Base-by-base conservation (phyloP, 768 basidiomycete species). In the Leccinum truebloodii region DNA sequence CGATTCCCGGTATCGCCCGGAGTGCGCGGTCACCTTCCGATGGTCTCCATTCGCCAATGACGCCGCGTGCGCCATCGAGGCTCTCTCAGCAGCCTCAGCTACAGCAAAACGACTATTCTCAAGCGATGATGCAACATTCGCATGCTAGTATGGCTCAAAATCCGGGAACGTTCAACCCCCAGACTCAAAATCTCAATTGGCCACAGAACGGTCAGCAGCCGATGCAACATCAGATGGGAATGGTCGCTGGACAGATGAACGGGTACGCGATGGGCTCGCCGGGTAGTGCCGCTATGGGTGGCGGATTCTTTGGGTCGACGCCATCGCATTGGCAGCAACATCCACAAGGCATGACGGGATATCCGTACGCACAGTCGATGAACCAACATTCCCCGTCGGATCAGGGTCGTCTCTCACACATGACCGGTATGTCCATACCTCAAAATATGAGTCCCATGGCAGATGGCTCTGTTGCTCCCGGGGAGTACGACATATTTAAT, bases 21-120 rank as follows among this genome's bases (percentile, higher is more conserved):
- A 90, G 86, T 65, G 83, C 84, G 54, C 80, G 89, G 58, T 90
- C 90, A 46, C 90, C 90, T n/a, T 85, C 88, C 18, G 89, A 91
- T 61, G 77, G 80, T 37, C 76, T 78, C 3, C 76, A 77, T 57
- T 81, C 80, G 2, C 80, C 79, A 2, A 76, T 77, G 66, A 78
- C 76, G 5, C 77, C 78, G 26, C 74, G 77, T 48, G 69, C 72
- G 5, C 71, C 73, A 2, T 73, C 73, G 37, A 70, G 73, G 35
- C 73, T 73, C 54, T 73, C 73, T 52, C 74, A 75, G 26, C 76
- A 79, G 32, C 78, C 83, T 55, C 81, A 84, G 35, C 74, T 86
- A 77, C 79, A 78, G 60, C 77, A 83, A 50, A 76, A 75, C 39
- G 76, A 79, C 39, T 75, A 72, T 57, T 75, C 78, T 32, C 72